Evolutionary conservation across 805 yeast genomes (phyloP).

Genomic region (Ogataea ganodermae): DNA sequence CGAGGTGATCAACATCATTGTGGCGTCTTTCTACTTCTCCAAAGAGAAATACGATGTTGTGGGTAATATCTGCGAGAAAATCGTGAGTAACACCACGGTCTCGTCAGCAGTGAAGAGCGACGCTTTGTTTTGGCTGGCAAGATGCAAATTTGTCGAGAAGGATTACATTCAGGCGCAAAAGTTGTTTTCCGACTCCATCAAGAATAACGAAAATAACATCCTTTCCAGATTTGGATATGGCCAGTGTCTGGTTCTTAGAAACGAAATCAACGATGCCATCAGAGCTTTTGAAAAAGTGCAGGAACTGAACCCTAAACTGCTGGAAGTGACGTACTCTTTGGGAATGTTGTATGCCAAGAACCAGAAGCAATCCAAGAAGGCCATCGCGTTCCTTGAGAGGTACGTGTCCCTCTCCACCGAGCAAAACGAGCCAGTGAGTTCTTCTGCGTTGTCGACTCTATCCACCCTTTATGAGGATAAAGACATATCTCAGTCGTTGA

Average conservation of each 20-base stretch:
- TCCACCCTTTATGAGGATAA: slow-evolving; percentile 69
- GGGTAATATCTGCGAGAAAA: slow-evolving; percentile 54
- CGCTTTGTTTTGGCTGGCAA: slow-evolving; percentile 81
- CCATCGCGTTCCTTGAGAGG: slow-evolving; percentile 66
- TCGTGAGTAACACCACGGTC: slow-evolving; percentile 42
- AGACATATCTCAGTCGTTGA: slow-evolving; percentile 67
- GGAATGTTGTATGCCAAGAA: slow-evolving; percentile 71
- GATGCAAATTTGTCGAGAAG: slow-evolving; percentile 61
- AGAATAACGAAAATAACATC: slow-evolving; percentile 61
- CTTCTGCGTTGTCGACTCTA: slow-evolving; percentile 67
- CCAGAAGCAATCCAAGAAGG: slow-evolving; percentile 42
- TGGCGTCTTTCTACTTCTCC: slow-evolving; percentile 74
- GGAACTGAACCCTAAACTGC: slow-evolving; percentile 62
- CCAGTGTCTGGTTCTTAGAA: slow-evolving; percentile 76
- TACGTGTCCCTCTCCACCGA: slow-evolving; percentile 66
- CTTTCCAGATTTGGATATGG: slow-evolving; percentile 82
- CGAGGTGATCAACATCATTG: slow-evolving; percentile 62
- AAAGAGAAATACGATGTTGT: slow-evolving; percentile 61
- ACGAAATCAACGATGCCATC: slow-evolving; percentile 78
- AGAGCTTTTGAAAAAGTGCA: slow-evolving; percentile 78
- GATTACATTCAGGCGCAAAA: slow-evolving; percentile 73
- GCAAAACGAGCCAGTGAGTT: slow-evolving; percentile 55
- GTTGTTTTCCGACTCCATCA: slow-evolving; percentile 70
- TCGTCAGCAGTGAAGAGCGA: slow-evolving; percentile 54
- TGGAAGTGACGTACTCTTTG: slow-evolving; percentile 73